Percentiles rank a stretch among this genome's conserved stretches.
Evolutionary conservation across 108 stramenopile genomes (phyloP).

Genomic region (Discostella stelligeroides): DNA sequence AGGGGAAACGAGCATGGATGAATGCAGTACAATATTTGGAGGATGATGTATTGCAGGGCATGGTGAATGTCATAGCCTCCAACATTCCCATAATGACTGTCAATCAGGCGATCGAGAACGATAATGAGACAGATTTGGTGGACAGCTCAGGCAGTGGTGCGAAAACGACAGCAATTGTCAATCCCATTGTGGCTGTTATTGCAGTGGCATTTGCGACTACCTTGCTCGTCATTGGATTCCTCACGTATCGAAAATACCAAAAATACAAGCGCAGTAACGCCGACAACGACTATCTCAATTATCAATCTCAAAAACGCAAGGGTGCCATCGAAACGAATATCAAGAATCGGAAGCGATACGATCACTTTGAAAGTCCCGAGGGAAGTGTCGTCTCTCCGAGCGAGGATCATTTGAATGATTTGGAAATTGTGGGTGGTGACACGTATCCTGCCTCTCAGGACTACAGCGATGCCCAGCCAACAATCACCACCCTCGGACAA

Average conservation of each 20-base stretch:
- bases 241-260: slow-evolving; percentile 5
- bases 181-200: background rate
- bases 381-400: background rate
- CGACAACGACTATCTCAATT: slow-evolving; percentile 8
- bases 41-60: background rate
- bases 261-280: background rate
- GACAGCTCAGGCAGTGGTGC: background rate
- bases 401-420: background rate
- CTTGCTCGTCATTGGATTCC: background rate
- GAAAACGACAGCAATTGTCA: background rate
- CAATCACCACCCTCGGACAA: no score
- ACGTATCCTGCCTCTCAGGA: slow-evolving; percentile 10
- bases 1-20: background rate
- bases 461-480: background rate
- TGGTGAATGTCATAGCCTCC: background rate
- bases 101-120: background rate
- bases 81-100: background rate
- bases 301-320: background rate
- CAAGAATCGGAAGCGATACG: slow-evolving; percentile 3
- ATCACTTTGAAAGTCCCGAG: slow-evolving; percentile 16
- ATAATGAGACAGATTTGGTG: background rate
- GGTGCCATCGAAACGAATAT: background rate
- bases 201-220: background rate
- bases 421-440: slow-evolving; percentile 14
- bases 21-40: slow-evolving; percentile 2